Base-by-base conservation (phyloP, 176 grass and related monocot genomes). In the Poa pratensis region DNA sequence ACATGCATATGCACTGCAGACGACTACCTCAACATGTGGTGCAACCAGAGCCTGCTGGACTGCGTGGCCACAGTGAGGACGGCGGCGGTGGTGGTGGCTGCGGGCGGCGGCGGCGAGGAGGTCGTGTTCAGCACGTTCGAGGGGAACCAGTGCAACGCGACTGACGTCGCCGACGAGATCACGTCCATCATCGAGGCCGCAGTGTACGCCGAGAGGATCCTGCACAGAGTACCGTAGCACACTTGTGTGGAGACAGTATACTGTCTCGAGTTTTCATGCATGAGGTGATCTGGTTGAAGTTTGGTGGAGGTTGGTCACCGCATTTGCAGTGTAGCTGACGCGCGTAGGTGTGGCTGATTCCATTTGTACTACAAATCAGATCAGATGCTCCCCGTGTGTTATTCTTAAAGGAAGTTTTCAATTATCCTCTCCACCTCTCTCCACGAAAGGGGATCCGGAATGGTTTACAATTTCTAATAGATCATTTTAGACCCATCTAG, bases 41-140 rank as follows among this genome's bases (percentile, higher is more conserved):
- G 96, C 93, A 96, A 89, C 77, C 91, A 94, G 90, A 99, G 89
- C 81, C 77, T 99, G 67, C 90, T 99, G 9, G 89, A 83, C 79
- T 96, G 96, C 83, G 82, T 99, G 23, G 84, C 80, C 17, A 54
- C 71, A 51, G 86, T 73, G 70, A 92, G 75, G 84, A 22, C 69
- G 2, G 0, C 78, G 17, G 63, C 86, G 42, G 54, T 11, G 69
- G 42, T 43, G 5, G 1, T 68, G 67, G 63, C 83, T 48, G 59
- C 13, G 49, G 72, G 14, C 0, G 52, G 14, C 0, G 52, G 35
- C 43, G 72, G 20, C 24, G 85, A 55, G 37, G 76, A 40, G 2
- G 75, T 26, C 26, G 64, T 75, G 26, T 50, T 80, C 68, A 66
- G 34, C 37, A 99, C 91, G n/a, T 96, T 96, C 73, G 51, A 57